Conservation (phyloP, 2,329 filamentous ascomycete genomes). For the Camillea tinctor region DNA sequence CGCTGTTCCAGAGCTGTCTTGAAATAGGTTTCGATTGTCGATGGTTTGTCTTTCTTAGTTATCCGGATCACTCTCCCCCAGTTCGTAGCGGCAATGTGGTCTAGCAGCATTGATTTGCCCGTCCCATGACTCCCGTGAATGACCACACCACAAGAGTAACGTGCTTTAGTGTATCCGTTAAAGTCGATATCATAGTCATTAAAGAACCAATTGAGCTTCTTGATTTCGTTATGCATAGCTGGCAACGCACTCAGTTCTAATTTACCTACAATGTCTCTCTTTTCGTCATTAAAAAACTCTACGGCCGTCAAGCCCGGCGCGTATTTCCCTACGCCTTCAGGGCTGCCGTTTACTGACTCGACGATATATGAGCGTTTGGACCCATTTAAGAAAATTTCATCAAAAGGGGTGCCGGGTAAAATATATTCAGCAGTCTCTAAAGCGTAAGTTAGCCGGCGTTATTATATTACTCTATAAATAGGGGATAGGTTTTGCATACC, state of each 20-base stretch:
- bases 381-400: constrained; percentile 56
- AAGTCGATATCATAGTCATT: constrained; percentile 48
- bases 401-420: constrained; percentile 68
- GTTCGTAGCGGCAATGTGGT: constrained; percentile 62
- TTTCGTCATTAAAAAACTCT: constrained; percentile 36
- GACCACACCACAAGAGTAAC: constrained; percentile 58
- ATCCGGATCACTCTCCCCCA: constrained; percentile 71
- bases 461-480: background rate
- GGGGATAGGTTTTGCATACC: constrained; percentile 15
- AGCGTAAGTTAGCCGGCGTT: background rate
- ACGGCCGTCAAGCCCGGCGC: constrained; percentile 37
- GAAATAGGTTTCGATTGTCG: constrained; percentile 66
- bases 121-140: constrained; percentile 82
- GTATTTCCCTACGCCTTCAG: constrained; percentile 45
- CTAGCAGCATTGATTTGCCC: constrained; percentile 75
- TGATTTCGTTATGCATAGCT: constrained; percentile 64
- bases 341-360: constrained; percentile 52
- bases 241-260: constrained; percentile 58
- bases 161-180: constrained; percentile 33
- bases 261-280: constrained; percentile 28
- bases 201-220: constrained; percentile 66
- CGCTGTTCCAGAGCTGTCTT: constrained; percentile 65
- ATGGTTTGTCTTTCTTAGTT: constrained; percentile 52
- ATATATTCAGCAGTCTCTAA: constrained; percentile 65
- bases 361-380: constrained; percentile 61